A percentile compares a stretch with the other conserved stretches of the same genome.
These are phyloP conservation scores for Apophysomyces trapeziformis DNA, from an alignment of 371 early-diverging fungal genomes.

Conservation along the genomic window DNA sequence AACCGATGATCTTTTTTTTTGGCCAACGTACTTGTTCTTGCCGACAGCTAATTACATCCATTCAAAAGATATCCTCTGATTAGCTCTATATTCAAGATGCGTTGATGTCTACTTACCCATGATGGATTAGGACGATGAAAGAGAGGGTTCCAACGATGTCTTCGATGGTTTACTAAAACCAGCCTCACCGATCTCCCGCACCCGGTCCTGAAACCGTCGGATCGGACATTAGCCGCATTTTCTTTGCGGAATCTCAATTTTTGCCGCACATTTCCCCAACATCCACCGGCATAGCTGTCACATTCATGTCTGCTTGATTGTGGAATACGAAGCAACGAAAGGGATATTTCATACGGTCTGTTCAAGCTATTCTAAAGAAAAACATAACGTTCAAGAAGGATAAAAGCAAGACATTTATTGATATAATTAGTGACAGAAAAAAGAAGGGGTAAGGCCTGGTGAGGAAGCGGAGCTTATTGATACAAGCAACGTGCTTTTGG, in stretches of 20 bases:
- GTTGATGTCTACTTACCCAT: conserved; percentile 9
- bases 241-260: not conserved
- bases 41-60: conserved; percentile 73
- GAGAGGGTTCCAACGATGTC: conserved; percentile 7
- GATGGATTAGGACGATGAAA: conserved; percentile 12
- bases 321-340: too few species aligned
- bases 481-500: too few species aligned
- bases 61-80: not conserved
- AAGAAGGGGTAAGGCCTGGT: too few species aligned
- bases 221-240: not conserved
- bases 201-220: not conserved
- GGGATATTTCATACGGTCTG: too few species aligned
- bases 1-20: not conserved
- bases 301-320: too few species aligned
- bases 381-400: too few species aligned
- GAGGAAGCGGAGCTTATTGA: too few species aligned
- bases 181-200: not conserved
- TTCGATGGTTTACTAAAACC: not conserved
- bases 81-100: not conserved
- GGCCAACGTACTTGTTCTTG: conserved; percentile 87
- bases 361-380: too few species aligned
- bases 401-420: too few species aligned
- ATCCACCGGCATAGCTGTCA: too few species aligned
- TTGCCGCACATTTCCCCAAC: not conserved
- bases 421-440: too few species aligned